Base-by-base conservation (phyloP, 2,329 filamentous ascomycete genomes). In the Phialophora macrospora region DNA sequence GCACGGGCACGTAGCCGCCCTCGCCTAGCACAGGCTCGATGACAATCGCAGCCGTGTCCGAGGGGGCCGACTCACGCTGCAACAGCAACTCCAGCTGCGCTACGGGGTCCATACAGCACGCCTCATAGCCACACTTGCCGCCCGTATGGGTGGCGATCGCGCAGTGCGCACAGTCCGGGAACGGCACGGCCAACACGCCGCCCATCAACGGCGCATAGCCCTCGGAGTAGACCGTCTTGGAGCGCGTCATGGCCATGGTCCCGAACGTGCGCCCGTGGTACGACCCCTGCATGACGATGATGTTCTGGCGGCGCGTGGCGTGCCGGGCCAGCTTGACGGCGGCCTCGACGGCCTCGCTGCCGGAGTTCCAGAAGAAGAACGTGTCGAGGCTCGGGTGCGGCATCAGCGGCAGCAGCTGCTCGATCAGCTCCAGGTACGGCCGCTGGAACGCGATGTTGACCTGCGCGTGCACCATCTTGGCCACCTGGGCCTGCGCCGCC, bases 361-460 rank as follows among this genome's bases (percentile, higher is more conserved):
- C 76, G 4, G 75, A 77, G 64, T 77, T 78, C 76, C 76, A 78
- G 72, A 78, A 77, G 73, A 78, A 78, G 60, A 78, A 77, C 3
- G 75, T 77, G 68, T 78, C 74, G n/a, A 78, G 72, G 1, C 71
- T 73, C 20, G 72, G 70, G 64, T 78, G 72, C 4, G 76, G 76
- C 76, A 78, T 77, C 32, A 76, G 55, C 1, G 76, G 76, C 20
- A 77, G 66, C 8, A 78, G 68, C 1, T 68, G 65, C 59, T 77
- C 65, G 38, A 78, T 72, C 46, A 78, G 73, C 48, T 76, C 72
- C 26, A 77, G 71, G 63, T 76, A 77, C 4, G 77, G 75, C 62
- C 77, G 75, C 56, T 78, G 76, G 70, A 79, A 79, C 0, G 77
- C 77, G 60, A 79, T 79, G 70, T 78, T 78, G 60, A 78, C 74